Evolutionary conservation across 2,329 filamentous ascomycete genomes (phyloP).

Genomic region (Dothidotthia symphoricarpi): DNA sequence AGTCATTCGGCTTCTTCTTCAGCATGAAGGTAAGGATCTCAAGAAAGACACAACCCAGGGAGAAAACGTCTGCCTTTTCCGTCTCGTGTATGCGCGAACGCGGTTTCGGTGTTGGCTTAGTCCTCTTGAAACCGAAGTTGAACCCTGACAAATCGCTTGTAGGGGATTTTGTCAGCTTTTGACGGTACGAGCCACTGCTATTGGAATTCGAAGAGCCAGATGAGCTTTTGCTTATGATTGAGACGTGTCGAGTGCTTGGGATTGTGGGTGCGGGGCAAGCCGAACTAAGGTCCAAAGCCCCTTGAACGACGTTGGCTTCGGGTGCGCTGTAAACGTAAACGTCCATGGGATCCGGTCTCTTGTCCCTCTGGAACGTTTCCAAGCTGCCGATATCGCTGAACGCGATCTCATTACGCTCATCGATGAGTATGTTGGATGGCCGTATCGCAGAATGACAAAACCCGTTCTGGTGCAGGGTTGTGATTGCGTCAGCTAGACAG

Average conservation of each 20-base stretch:
- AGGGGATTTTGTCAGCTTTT: constrained; percentile 36
- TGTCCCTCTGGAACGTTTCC: constrained; percentile 52
- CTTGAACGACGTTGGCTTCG: constrained; percentile 49
- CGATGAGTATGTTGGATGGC: constrained; percentile 68
- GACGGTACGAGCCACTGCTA: constrained; percentile 33
- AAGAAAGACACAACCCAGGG: constrained; percentile 68
- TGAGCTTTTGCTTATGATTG: constrained; percentile 39
- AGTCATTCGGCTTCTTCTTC: constrained; percentile 65
- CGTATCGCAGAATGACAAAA: constrained; percentile 67
- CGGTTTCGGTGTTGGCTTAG: constrained; percentile 28
- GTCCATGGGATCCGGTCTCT: constrained; percentile 63
- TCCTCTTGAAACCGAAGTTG: constrained; percentile 39
- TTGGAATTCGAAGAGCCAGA: constrained; percentile 34
- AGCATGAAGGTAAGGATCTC: constrained; percentile 69
- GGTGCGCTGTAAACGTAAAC: constrained; percentile 72
- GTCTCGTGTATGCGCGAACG: constrained; percentile 35
- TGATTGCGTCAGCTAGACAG: constrained; percentile 67
- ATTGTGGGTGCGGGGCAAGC: constrained; percentile 13
- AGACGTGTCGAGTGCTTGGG: constrained; percentile 26
- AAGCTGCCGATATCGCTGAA: constrained; percentile 60
- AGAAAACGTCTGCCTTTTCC: constrained; percentile 65
- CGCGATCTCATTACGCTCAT: constrained; percentile 64
- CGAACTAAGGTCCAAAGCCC: constrained; percentile 13
- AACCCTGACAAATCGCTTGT: constrained; percentile 37
- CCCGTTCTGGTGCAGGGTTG: constrained; percentile 64